Evolutionary conservation across 441 rosid species (phyloP), one percentile per base, ranked within the genome.

Genomic region (Codiaeum variegatum): DNA sequence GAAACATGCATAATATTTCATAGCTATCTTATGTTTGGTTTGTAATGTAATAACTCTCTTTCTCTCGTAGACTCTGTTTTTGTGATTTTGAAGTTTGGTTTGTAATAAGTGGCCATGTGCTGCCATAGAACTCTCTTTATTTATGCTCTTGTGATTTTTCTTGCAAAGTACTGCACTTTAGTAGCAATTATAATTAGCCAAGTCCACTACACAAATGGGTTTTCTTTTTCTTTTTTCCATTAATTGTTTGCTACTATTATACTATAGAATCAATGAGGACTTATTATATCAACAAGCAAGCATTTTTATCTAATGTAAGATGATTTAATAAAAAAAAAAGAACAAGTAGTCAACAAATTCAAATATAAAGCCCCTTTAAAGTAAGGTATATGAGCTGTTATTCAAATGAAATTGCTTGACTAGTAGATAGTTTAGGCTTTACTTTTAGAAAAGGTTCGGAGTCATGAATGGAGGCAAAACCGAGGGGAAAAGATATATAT

Each of bases 61-160:
- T 51, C 29, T 13, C 62, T 6, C 29, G 0, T 21, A 11, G 24
- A 47, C 56, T 21, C 56, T 65, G 36, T 28, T 66, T 67, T 49
- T 51, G 34, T 31, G 71, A 34, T 13, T 34, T 13, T 68, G 31
- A 68, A 52, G 62, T 52, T 52, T 68, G 71, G 62, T 34, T 54
- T 68, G 71, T 68, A 68, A 68, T 54, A 68, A 68, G 47, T 23
- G 71, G 71, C 49, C 21, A 21, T 21, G 12, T 54, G 29, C 21
- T 10, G 38, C 28, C 26, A 11, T 19, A n/a, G 24, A 16, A 52
- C 56, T 52, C 56, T 51, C 24, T n/a, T n/a, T 51, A 49, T 51
- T 52, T n/a, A n/a, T n/a, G 19, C 21, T 52, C 56, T n/a, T 7
- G 19, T 47, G n/a, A 52, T 6, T 52, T 52, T 52, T 7, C 26